Percentiles rank a stretch among this genome's conserved stretches.
phyloP scores from a whole-genome alignment of 176 grass and related monocot species.

The Dendrocalamus sinicus region DNA sequence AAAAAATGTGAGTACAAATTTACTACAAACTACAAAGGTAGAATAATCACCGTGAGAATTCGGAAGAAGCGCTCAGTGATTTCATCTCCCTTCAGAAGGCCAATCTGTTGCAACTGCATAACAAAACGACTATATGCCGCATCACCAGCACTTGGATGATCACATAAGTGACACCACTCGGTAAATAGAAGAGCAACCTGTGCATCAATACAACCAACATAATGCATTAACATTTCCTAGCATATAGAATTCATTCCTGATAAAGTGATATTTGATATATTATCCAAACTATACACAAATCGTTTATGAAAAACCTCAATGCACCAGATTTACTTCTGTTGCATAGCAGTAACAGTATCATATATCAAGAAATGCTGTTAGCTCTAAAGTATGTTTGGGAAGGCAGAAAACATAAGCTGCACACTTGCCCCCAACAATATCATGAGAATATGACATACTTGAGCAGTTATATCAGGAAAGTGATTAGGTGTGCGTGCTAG shows the following conservation, averaged over 20 bases:
- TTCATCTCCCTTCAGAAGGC: conserved; percentile 80
- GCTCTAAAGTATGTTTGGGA: neutral
- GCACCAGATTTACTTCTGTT: neutral
- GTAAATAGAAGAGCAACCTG: conserved; percentile 65
- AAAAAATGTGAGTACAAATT: neutral
- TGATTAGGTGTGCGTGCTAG: neutral
- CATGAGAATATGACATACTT: neutral
- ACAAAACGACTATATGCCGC: conserved; percentile 60
- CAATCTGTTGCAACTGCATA: conserved; percentile 71
- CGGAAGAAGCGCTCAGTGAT: conserved; percentile 78
- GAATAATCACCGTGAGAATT: conserved; percentile 57
- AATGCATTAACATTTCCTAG: conserved; percentile 20
- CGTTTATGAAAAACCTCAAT: neutral
- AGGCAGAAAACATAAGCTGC: neutral
- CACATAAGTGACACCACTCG: conserved; percentile 83
- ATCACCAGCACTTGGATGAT: conserved; percentile 70
- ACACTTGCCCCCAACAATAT: neutral
- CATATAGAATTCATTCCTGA: neutral
- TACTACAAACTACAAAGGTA: conserved; percentile 24
- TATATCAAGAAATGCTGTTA: neutral
- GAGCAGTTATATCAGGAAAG: neutral
- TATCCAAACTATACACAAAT: neutral
- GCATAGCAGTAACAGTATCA: neutral
- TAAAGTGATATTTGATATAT: neutral
- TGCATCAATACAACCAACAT: conserved; percentile 2